Base-by-base conservation (phyloP, 2,329 filamentous ascomycete genomes). In the Paraphaeosphaeria sporulosa region DNA sequence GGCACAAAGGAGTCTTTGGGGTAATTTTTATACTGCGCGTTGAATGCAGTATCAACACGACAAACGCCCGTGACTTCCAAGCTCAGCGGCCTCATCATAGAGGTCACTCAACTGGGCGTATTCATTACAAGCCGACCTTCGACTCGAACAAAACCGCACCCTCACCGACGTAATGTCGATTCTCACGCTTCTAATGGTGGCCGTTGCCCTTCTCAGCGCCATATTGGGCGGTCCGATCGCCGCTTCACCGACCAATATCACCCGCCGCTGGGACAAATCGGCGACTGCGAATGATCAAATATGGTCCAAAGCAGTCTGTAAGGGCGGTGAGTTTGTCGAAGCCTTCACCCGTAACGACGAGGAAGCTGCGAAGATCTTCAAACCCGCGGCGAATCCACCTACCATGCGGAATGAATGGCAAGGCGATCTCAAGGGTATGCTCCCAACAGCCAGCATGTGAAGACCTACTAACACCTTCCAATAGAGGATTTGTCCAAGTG, bases 381-480 rank as follows among this genome's bases (percentile, higher is more conserved):
- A 48, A 4, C 66, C 64, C 1, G 62, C 65, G 6, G 27, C 15
- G 10, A 32, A 17, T 15, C 46, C 46, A 32, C 46, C 46, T 1
- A 70, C 67, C 10, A 62, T 63, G 3, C 59, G 61, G 2, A 71
- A 62, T 27, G 40, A 23, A 1, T 70, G 66, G 64, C 59, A 47
- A 4, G 62, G 62, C 13, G 61, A 68, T 30, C 59, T 64, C 8
- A 48, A 32, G n/a, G 32, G 59, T 58, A 32, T 13, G 38, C 52
- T 27, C 23, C 10, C 10, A 4, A 12, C 2, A 4, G 0, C 25
- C n/a, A 6, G 19, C 38, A 10, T n/a, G 3, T 6, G 32, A 10
- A 23, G 5, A 27, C 13, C 7, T 27, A 21, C n/a, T 59, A 48
- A 57, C 30, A 52, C 4, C 27, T 9, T 19, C 32, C 25, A 17